Evolutionary conservation across 2,329 filamentous ascomycete genomes (phyloP).

Genomic region (Fusarium nanum): DNA sequence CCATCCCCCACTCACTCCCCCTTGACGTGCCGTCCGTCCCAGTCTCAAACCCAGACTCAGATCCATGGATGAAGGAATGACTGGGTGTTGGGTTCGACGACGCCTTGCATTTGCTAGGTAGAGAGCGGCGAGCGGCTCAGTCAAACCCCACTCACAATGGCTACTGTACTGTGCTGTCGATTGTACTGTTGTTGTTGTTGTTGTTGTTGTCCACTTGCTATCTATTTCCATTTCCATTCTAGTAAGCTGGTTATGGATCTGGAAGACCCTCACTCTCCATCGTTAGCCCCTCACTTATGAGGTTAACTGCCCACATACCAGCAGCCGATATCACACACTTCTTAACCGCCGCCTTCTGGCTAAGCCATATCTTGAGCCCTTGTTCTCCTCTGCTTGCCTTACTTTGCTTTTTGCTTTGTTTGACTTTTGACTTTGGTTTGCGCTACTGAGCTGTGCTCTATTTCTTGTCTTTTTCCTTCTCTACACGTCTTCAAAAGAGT

Average conservation of each 20-base stretch:
- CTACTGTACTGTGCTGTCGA: slow-evolving; percentile 2
- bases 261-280: slow-evolving; percentile 36
- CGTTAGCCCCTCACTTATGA: slow-evolving; percentile 45
- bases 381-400: slow-evolving; percentile 4
- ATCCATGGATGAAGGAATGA: slow-evolving; percentile 3
- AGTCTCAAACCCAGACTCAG: not conserved
- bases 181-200: not conserved
- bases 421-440: not conserved
- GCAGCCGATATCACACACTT: slow-evolving; percentile 42
- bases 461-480: not conserved
- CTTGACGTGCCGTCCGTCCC: slow-evolving; percentile 10
- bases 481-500: not conserved
- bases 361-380: slow-evolving; percentile 32
- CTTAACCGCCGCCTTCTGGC: slow-evolving; percentile 29
- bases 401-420: not conserved
- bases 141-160: slow-evolving; percentile 37
- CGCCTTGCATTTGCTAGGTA: slow-evolving; percentile 37
- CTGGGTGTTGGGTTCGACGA: slow-evolving; percentile 19
- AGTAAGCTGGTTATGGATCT: slow-evolving; percentile 15
- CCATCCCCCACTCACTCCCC: slow-evolving; percentile 31
- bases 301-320: slow-evolving; percentile 44
- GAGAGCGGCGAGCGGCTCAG: slow-evolving; percentile 23
- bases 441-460: not conserved
- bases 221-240: slow-evolving; percentile 8
- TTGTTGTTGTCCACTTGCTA: not conserved